Evolutionary conservation across 2,329 filamentous ascomycete genomes (phyloP).

Genomic region (Fusarium multiceps): DNA sequence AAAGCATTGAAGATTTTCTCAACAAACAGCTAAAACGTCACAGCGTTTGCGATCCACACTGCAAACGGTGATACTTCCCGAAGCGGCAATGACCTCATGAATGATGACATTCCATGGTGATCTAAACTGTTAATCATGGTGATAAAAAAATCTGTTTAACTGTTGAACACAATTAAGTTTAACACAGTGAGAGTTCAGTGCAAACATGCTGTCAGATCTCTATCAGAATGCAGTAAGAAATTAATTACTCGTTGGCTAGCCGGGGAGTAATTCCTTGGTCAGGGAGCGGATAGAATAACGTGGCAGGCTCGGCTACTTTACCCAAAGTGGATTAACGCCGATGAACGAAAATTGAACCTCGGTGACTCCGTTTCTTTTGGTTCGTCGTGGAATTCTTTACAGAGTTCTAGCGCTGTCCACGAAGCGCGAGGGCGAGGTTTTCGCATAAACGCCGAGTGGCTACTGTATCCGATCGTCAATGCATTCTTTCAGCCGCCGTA

Average conservation of each 20-base stretch:
- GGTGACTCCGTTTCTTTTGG: constrained; percentile 21
- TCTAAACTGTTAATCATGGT: not conserved
- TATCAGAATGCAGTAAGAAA: not conserved
- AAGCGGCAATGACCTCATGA: constrained; percentile 31
- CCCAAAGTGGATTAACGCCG: not conserved
- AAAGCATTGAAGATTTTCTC: constrained; percentile 15
- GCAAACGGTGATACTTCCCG: constrained; percentile 29
- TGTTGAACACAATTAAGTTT: not conserved
- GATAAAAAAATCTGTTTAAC: too few species aligned
- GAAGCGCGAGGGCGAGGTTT: not conserved
- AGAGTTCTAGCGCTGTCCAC: constrained; percentile 20
- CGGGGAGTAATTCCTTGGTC: not conserved
- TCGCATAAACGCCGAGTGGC: constrained; percentile 23
- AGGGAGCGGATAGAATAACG: not conserved
- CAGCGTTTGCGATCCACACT: constrained; percentile 24
- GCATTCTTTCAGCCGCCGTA: not conserved
- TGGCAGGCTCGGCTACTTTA: constrained; percentile 11
- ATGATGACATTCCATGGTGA: not conserved
- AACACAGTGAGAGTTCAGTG: not conserved
- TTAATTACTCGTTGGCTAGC: not conserved
- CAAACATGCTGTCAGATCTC: not conserved
- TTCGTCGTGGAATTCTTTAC: constrained; percentile 25
- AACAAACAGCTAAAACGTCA: constrained; percentile 27
- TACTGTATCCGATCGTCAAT: constrained; percentile 1
- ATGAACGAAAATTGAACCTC: constrained; percentile 1